phyloP scores from a whole-genome alignment of 176 grass and related monocot genomes.

The Zea mays region Zm-B73-REFERENCE-NAM-5.0 NC_050098.1:10169501-10170000 shows the following conservation, averaged over 20 bases:
- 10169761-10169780: constrained; percentile 6
- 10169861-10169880: neutral
- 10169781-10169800: constrained; percentile 5
- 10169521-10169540: constrained; percentile 3
- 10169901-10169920: neutral
- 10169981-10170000: neutral
- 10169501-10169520: constrained; percentile 60
- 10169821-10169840: constrained; percentile 4
- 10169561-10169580: constrained; percentile 44
- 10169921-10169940: neutral
- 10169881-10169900: constrained; percentile 2
- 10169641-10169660: constrained; percentile 79
- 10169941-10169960: neutral
- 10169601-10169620: constrained; percentile 74
- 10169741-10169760: constrained; percentile 1
- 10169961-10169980: constrained; percentile 15
- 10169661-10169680: neutral
- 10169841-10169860: constrained; percentile 3
- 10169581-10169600: constrained; percentile 91
- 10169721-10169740: constrained; percentile 21
- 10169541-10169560: constrained; percentile 22
- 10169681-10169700: neutral
- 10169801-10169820: neutral
- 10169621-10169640: constrained; percentile 97
- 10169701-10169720: neutral